Evolutionary conservation across 495 filamentous ascomycete species (phyloP).

Genomic region (Aspergillus panamensis): DNA sequence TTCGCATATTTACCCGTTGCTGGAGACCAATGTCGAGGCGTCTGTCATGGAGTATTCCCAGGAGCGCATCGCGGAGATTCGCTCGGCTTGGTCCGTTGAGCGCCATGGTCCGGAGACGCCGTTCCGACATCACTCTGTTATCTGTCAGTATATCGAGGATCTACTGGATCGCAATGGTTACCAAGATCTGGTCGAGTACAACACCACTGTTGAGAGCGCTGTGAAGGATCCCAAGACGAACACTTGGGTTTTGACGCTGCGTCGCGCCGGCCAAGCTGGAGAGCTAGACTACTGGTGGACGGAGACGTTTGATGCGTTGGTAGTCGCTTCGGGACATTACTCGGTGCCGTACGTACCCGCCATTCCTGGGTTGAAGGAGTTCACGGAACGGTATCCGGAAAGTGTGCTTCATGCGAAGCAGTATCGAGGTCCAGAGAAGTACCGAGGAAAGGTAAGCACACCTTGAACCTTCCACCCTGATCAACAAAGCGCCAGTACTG

Average conservation of each 20-base stretch:
- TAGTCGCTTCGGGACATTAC: conserved; percentile 81
- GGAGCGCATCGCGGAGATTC: conserved; percentile 32
- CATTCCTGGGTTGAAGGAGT: conserved; percentile 44
- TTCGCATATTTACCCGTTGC: conserved; percentile 36
- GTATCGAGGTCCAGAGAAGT: conserved; percentile 37
- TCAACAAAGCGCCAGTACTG: not conserved
- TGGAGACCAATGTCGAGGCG: conserved; percentile 43
- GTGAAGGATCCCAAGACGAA: conserved; percentile 28
- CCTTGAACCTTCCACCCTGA: not conserved
- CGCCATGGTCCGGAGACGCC: conserved; percentile 38
- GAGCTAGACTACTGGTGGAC: conserved; percentile 43
- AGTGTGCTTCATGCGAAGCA: conserved; percentile 41
- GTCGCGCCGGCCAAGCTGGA: conserved; percentile 24
- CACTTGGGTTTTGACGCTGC: conserved; percentile 38
- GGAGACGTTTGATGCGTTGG: conserved; percentile 63
- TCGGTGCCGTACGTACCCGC: conserved; percentile 66
- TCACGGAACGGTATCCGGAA: conserved; percentile 30
- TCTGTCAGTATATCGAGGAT: conserved; percentile 39
- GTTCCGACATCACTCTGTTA: conserved; percentile 38
- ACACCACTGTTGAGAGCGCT: conserved; percentile 42
- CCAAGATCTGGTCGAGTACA: conserved; percentile 35
- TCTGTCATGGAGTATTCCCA: conserved; percentile 41
- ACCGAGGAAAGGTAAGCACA: conserved; percentile 33
- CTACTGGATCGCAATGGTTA: conserved; percentile 35
- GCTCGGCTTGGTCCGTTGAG: conserved; percentile 35